Percentiles rank a stretch among this genome's conserved stretches.
Conservation (phyloP, 1,284 basidiomycete genomes). For the Phaffia rhodozyma region DNA sequence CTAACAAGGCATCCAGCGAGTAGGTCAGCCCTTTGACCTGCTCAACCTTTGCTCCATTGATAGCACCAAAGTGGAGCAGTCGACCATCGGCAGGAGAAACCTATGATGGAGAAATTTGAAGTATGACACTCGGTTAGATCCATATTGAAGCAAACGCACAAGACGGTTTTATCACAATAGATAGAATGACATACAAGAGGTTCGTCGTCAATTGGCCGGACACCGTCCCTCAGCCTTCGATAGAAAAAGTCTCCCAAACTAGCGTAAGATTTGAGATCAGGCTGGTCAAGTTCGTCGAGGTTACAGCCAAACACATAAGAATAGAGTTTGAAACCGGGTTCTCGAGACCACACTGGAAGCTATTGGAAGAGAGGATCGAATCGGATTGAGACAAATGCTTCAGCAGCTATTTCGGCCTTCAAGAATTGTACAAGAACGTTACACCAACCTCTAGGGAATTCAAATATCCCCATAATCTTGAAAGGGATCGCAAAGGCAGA, state of each 20-base stretch:
- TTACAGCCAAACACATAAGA: conserved; percentile 83
- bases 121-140: background rate
- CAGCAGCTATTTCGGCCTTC: too few species aligned
- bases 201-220: conserved; percentile 64
- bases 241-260: conserved; percentile 93
- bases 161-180: background rate
- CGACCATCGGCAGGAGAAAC: conserved; percentile 89
- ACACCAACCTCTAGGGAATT: conserved; percentile 57
- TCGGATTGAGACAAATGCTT: background rate
- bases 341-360: conserved; percentile 87
- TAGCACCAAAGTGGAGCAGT: conserved; percentile 83
- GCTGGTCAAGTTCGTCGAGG: conserved; percentile 73
- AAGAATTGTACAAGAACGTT: too few species aligned
- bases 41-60: conserved; percentile 66
- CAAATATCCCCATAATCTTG: conserved; percentile 88
- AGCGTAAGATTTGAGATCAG: conserved; percentile 65
- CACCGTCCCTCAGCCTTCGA: conserved; percentile 69
- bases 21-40: conserved; percentile 98
- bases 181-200: conserved; percentile 49
- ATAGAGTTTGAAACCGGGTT: conserved; percentile 75
- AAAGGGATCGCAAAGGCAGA: conserved; percentile 83
- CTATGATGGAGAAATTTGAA: conserved; percentile 30
- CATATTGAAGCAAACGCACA: background rate
- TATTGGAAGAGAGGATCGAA: conserved; percentile 20
- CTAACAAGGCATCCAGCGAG: conserved; percentile 82